phyloP scores from a whole-genome alignment of 495 filamentous ascomycete genomes.

The Penicillium maclennaniae region DNA sequence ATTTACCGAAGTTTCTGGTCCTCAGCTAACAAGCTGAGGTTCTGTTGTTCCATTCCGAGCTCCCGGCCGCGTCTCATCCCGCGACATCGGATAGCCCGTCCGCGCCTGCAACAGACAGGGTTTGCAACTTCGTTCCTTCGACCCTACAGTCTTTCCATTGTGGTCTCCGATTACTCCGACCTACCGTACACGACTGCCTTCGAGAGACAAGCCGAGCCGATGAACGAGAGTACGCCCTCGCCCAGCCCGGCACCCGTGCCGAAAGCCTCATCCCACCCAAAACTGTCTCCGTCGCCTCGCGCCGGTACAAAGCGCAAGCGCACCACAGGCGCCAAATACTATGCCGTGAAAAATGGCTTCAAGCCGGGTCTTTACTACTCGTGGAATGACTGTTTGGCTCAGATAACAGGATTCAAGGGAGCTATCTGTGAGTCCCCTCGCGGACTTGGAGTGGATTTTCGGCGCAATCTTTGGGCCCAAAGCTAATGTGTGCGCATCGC shows the following conservation, averaged over 20 bases:
- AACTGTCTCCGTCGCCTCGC: slow-evolving; percentile 35
- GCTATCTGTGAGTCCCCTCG: slow-evolving; percentile 62
- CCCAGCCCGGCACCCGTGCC: slow-evolving; percentile 33
- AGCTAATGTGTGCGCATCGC: slow-evolving; percentile 1
- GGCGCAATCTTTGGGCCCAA: background rate
- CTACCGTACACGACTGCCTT: background rate
- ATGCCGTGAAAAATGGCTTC: slow-evolving; percentile 76
- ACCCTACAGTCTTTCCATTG: background rate
- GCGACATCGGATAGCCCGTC: slow-evolving; percentile 14
- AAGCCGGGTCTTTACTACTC: slow-evolving; percentile 82
- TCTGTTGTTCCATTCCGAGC: slow-evolving; percentile 28
- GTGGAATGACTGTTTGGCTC: slow-evolving; percentile 76
- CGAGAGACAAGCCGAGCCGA: slow-evolving; percentile 9
- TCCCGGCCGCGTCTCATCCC: slow-evolving; percentile 24
- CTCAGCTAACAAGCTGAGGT: slow-evolving; percentile 29
- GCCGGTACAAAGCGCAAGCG: slow-evolving; percentile 65
- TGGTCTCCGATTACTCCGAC: background rate
- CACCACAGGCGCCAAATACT: slow-evolving; percentile 64
- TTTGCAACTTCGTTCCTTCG: slow-evolving; percentile 1
- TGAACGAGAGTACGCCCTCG: slow-evolving; percentile 39
- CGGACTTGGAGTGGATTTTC: background rate
- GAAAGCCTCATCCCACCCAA: slow-evolving; percentile 27
- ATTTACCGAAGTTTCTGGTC: slow-evolving; percentile 17
- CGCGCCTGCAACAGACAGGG: slow-evolving; percentile 5
- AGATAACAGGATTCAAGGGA: slow-evolving; percentile 81